Conservation (phyloP, 129 eudicot genomes). For the Flaveria brownii region DNA sequence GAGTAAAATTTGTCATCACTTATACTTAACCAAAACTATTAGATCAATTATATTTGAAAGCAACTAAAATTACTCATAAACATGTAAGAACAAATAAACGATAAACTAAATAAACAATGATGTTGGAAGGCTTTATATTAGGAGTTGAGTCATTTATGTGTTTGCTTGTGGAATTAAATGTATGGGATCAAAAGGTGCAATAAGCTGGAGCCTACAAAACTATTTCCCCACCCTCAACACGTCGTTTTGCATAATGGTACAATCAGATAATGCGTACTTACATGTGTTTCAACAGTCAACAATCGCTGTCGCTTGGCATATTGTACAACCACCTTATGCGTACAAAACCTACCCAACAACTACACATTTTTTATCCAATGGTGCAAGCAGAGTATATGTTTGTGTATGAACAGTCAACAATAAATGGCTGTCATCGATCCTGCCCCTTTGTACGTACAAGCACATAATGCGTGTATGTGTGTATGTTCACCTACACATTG, state of each 20-base stretch:
- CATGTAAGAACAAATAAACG: too few relatives aligned
- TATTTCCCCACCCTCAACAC: conserved; percentile 21
- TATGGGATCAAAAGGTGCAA: neutral
- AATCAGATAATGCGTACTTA: conserved; percentile 30
- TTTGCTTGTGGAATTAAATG: too few relatives aligned
- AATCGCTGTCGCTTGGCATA: conserved; percentile 25
- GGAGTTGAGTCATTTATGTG: too few relatives aligned
- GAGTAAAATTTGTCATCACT: too few relatives aligned
- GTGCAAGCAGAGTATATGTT: conserved; percentile 12
- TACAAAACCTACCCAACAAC: conserved; percentile 6
- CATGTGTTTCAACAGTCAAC: conserved; percentile 29
- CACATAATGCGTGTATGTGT: conserved; percentile 18
- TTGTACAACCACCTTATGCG: conserved; percentile 28
- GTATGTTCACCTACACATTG: conserved; percentile 5
- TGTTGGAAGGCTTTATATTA: too few relatives aligned
- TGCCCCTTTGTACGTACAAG: conserved; percentile 29
- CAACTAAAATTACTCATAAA: too few relatives aligned
- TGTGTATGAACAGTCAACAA: conserved; percentile 30
- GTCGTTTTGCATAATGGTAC: conserved; percentile 38
- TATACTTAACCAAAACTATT: too few relatives aligned
- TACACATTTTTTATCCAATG: conserved; percentile 9
- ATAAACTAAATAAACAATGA: too few relatives aligned
- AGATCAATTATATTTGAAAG: too few relatives aligned
- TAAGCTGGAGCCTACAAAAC: conserved; percentile 36
- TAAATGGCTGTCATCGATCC: conserved; percentile 8